Percentiles rank a stretch among this genome's conserved stretches.
These are phyloP conservation scores for Xylaria palmicola DNA, from an alignment of 495 filamentous ascomycete genomes.

Conservation along the genomic window DNA sequence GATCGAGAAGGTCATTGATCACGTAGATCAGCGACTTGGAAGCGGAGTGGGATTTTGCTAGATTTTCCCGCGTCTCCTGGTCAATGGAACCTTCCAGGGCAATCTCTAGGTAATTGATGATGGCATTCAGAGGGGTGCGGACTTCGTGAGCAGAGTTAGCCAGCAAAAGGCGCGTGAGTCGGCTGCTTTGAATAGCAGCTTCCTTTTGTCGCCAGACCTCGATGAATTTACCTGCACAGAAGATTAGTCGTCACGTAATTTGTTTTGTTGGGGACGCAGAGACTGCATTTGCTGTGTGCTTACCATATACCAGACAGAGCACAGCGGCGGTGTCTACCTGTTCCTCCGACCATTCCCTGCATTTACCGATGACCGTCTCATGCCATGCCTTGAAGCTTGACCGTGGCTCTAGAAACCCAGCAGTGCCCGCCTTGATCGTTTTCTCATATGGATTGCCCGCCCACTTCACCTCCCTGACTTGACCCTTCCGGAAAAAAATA, in stretches of 20 bases:
- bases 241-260: background rate
- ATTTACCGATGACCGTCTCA: conserved; percentile 73
- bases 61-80: conserved; percentile 80
- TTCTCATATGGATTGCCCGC: conserved; percentile 94
- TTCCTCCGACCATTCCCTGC: conserved; percentile 73
- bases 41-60: conserved; percentile 87
- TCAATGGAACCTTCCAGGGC: conserved; percentile 84
- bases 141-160: conserved; percentile 96
- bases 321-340: conserved; percentile 84
- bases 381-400: conserved; percentile 76
- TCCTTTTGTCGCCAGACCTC: conserved; percentile 95
- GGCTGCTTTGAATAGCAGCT: conserved; percentile 75
- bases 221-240: conserved; percentile 55
- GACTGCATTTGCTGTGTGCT: conserved; percentile 38
- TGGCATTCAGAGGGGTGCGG: conserved; percentile 89
- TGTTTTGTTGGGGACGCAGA: background rate
- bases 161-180: conserved; percentile 75
- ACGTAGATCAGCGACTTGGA: conserved; percentile 94
- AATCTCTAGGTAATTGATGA: conserved; percentile 96
- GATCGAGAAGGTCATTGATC: conserved; percentile 91
- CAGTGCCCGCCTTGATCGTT: conserved; percentile 63
- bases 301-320: conserved; percentile 85
- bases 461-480: conserved; percentile 81
- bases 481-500: conserved; percentile 82
- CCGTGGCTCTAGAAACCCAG: conserved; percentile 69